Base-by-base conservation (phyloP, 768 basidiomycete species). In the Lactarius psammicola region DNA sequence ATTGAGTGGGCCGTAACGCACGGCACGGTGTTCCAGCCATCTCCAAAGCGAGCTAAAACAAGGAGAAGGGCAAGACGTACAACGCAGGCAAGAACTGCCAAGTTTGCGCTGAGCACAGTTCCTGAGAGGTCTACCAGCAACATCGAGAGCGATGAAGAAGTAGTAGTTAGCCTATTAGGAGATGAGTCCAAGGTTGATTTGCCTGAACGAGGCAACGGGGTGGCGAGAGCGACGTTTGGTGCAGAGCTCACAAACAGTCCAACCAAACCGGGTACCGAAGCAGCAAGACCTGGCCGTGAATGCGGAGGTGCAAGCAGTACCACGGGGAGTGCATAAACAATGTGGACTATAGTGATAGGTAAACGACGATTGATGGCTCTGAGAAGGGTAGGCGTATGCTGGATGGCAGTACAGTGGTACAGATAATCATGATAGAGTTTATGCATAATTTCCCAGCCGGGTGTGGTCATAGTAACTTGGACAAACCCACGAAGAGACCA, bases 1-100 rank as follows among this genome's bases (percentile, higher is more conserved):
- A 87, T 92, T 72, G 89, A 91, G 75, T 89, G 85, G 86, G 82
- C 89, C 1, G 83, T 88, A 74, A 85, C 85, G 76, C 82, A 90
- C 70, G 78, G 81, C 65, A 81, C 76, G 68, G 78, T 81, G 58
- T 88, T 87, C 65, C 78, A 86, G 33, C 85, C 87, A n/a, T 81
- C 81, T 54, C 82, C 84, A 36, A 86, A 82, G 76, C 82, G 79
- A 64, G 65, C 75, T 23, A 82, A 73, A 59, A 38, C 70, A 17
- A 74, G 76, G 69, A 75, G 76, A 74, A 72, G 72, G 74, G 71
- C 53, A 62, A 74, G 46, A 66, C 59, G 59, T 15, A 60, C 42
- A 54, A 63, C 56, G 15, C 64, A 61, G 26, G 59, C 34, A 31
- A 57, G 55, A 38, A 46, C 40, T 10, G 40, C 4, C 30, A 53